Percentiles rank a stretch among this genome's conserved stretches.
Conservation (phyloP, 2,329 filamentous ascomycete species). For the Rutstroemia sydowiana region DNA sequence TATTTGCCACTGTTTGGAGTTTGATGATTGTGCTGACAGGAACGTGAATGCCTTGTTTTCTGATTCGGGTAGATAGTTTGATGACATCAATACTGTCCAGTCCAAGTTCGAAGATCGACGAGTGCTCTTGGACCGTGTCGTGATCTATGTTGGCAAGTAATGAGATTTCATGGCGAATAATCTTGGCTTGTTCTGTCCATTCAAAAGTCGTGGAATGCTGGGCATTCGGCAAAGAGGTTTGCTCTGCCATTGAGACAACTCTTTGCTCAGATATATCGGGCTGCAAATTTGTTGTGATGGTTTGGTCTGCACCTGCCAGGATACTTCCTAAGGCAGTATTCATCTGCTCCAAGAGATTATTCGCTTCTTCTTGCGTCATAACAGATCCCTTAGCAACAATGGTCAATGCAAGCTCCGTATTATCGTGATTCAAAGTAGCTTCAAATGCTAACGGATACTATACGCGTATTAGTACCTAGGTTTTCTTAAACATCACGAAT, state of each 20-base stretch:
- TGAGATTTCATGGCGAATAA: conserved; percentile 56
- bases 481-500: not conserved
- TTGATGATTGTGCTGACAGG: conserved; percentile 73
- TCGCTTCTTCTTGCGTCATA: conserved; percentile 30
- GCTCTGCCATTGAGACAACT: not conserved
- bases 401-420: conserved; percentile 44
- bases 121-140: conserved; percentile 45
- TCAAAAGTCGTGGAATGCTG: not conserved
- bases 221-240: not conserved
- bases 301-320: not conserved
- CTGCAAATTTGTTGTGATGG: not conserved
- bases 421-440: conserved; percentile 45
- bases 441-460: conserved; percentile 65
- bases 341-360: conserved; percentile 37
- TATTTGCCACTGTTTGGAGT: conserved; percentile 57
- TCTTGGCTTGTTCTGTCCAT: conserved; percentile 41
- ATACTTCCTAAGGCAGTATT: conserved; percentile 22
- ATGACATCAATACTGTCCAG: conserved; percentile 91
- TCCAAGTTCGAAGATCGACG: conserved; percentile 72
- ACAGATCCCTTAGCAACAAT: conserved; percentile 50
- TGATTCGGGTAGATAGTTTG: conserved; percentile 69
- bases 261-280: not conserved
- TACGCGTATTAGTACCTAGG: conserved; percentile 12
- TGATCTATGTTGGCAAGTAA: conserved; percentile 47
- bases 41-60: conserved; percentile 49